Base-by-base conservation (phyloP, 2,329 filamentous ascomycete genomes). In the Apiospora malaysiana region DNA sequence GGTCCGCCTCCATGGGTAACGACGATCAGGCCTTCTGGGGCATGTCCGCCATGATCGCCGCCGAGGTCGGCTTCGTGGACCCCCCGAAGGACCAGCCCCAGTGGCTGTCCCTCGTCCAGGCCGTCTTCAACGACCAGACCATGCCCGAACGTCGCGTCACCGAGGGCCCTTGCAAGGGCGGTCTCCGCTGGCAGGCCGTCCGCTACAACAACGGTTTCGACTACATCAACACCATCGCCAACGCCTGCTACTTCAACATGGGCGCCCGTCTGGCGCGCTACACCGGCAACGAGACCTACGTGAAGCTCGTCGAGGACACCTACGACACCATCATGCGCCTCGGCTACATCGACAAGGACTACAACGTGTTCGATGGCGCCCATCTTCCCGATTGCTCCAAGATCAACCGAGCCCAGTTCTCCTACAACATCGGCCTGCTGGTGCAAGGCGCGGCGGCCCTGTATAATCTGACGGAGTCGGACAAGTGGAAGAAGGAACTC, bases 181-280 rank as follows among this genome's bases (percentile, higher is more conserved):
- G 93, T 12, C 78, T 95, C 75, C 85, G 92, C 76, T 94, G 92
- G 92, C 93, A 96, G 83, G 92, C 95, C 72, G 93, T 90, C 70
- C 84, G 88, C 1, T 91, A 91, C 74, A 94, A 95, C 77, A 86
- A 85, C 42, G 93, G 93, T 32, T 96, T 93, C 79, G 87, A 91
- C 77, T 94, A 95, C 85, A 96, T 91, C 80, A 91, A 91, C 77
- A 86, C 86, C 49, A 88, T 91, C 72, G 87, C 89, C 10, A 91
- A 90, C 73, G 89, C 87, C 63, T 87, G 86, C 74, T 90, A 90
- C 78, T 91, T 91, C 82, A 90, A 91, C 74, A 80, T 91, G 10
- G 89, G 87, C 10, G 88, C 93, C 21, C 90, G 93, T 8, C 86
- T 95, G 18, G 92, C 91, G 0, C 86, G 90, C 25, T 94, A 93